A percentile compares a stretch with the other conserved stretches of the same genome.
Conservation (phyloP, 371 early-diverging fungal genomes). For the Pancytospora philotis region DNA sequence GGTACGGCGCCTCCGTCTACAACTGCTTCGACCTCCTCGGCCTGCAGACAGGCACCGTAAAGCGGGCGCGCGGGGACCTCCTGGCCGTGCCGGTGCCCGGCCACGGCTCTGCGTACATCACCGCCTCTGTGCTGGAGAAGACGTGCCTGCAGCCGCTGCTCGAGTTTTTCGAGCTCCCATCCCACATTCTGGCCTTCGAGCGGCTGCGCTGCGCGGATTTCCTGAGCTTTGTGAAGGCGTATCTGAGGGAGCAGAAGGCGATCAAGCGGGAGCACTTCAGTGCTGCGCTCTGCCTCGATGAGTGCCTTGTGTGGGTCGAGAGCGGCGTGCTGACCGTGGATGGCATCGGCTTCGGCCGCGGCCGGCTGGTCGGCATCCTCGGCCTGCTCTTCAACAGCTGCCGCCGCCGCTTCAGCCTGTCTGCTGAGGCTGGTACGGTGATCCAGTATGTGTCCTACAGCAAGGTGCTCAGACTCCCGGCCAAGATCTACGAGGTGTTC, state of each 20-base stretch:
- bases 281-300: neutral
- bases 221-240: neutral
- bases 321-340: neutral
- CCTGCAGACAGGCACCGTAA: neutral
- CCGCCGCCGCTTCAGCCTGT: neutral
- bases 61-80: neutral
- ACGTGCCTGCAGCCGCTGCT: constrained; percentile 1
- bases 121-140: neutral
- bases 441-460: constrained; percentile 1
- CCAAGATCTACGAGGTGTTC: neutral
- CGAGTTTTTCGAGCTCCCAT: neutral
- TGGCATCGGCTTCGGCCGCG: neutral
- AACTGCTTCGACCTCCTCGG: constrained; percentile 5
- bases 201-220: neutral
- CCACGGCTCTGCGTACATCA: neutral
- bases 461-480: neutral
- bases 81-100: neutral
- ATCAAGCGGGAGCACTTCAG: too few relatives aligned
- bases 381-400: constrained; percentile 3
- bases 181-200: neutral
- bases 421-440: neutral
- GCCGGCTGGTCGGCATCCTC: neutral
- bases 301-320: neutral
- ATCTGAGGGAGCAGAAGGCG: neutral
- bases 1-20: neutral